phyloP scores from a whole-genome alignment of 169 alveolate species.

The Plasmodium yoelii region DNA sequence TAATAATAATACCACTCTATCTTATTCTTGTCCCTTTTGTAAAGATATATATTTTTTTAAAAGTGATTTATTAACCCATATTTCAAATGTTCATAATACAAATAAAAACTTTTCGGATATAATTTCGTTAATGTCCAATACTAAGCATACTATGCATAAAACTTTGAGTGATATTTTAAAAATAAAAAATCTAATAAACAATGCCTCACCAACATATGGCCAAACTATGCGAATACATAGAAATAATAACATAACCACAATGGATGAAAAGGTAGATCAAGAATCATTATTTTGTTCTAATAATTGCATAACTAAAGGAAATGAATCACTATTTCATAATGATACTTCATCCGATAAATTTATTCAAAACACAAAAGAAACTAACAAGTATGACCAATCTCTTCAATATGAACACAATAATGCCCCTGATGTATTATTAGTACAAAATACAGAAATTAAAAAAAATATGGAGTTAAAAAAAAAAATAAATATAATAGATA shows the following conservation, averaged over 20 bases:
- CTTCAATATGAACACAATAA: too few relatives aligned
- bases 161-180: slow-evolving; percentile 45
- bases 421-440: too few relatives aligned
- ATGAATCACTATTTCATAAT: too few relatives aligned
- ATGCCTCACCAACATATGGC: not conserved
- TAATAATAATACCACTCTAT: slow-evolving; percentile 3
- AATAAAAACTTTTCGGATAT: slow-evolving; percentile 44
- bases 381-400: too few relatives aligned
- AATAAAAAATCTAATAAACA: slow-evolving; percentile 21
- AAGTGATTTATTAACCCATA: slow-evolving; percentile 70
- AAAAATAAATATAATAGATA: not conserved
- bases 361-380: too few relatives aligned
- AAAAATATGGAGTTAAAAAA: not conserved
- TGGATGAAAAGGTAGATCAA: too few relatives aligned
- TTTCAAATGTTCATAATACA: slow-evolving; percentile 55
- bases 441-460: not conserved
- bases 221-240: not conserved
- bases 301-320: too few relatives aligned
- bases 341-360: too few relatives aligned
- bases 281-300: too few relatives aligned
- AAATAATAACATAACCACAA: too few relatives aligned
- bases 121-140: slow-evolving; percentile 49
- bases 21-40: slow-evolving; percentile 69
- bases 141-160: slow-evolving; percentile 63
- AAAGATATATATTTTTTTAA: slow-evolving; percentile 38